These are phyloP conservation scores for Hygrophorus pudorinus DNA, from an alignment of 768 basidiomycete species.

Conservation along the genomic window DNA sequence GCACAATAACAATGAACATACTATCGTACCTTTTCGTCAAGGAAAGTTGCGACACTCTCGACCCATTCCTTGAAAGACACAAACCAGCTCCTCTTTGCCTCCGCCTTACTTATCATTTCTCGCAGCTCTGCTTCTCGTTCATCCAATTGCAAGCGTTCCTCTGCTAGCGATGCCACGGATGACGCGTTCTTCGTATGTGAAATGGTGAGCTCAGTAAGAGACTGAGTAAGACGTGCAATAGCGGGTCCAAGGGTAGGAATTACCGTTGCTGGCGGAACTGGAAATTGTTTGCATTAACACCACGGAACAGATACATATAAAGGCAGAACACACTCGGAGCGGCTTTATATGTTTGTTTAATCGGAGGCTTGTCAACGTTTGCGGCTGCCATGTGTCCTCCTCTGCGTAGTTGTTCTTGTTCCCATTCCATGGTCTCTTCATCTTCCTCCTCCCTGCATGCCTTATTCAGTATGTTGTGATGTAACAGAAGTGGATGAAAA, in stretches of 20 bases:
- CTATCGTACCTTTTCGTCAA: conserved; percentile 70
- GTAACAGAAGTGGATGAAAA: neutral
- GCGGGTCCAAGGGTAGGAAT: conserved; percentile 58
- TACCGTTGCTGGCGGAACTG: conserved; percentile 58
- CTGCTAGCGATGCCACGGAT: conserved; percentile 44
- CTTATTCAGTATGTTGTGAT: neutral
- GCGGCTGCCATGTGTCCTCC: conserved; percentile 47
- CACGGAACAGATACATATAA: neutral
- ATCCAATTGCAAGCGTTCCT: conserved; percentile 58
- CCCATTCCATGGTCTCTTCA: conserved; percentile 82
- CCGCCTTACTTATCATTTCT: conserved; percentile 62
- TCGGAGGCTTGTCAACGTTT: conserved; percentile 19
- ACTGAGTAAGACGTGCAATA: conserved; percentile 48
- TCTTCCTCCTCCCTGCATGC: conserved; percentile 61
- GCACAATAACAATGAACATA: neutral
- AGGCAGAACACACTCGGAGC: conserved; percentile 46
- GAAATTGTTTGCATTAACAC: conserved; percentile 8
- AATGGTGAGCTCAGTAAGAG: conserved; percentile 47
- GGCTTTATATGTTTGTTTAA: conserved; percentile 57
- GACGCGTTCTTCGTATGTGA: conserved; percentile 60
- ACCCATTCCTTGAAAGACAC: conserved; percentile 68
- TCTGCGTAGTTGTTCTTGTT: conserved; percentile 70
- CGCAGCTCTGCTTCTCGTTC: conserved; percentile 64
- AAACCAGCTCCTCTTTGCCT: conserved; percentile 78
- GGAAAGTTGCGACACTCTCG: conserved; percentile 73